Percentiles rank a stretch among this genome's conserved stretches.
Conservation (phyloP, 2,329 filamentous ascomycete species). For the Cladosporium sp. region DNA sequence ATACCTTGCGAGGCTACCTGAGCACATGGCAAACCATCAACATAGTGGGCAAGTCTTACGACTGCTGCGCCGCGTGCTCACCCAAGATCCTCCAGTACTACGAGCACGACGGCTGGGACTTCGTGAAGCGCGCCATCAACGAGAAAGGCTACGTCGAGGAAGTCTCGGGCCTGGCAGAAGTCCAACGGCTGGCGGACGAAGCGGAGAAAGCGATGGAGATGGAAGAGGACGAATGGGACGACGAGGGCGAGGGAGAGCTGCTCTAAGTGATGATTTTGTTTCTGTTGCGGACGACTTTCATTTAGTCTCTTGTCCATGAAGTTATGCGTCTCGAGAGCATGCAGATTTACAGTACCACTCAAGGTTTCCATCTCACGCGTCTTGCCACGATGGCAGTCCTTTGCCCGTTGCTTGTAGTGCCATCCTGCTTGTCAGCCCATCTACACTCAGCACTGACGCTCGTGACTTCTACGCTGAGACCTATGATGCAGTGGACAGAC, state of each 20-base stretch:
- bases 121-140: slow-evolving; percentile 71
- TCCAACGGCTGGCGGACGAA: slow-evolving; percentile 54
- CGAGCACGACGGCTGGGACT: slow-evolving; percentile 68
- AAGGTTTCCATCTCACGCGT: background rate
- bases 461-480: background rate
- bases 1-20: slow-evolving; percentile 77
- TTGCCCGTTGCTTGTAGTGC: background rate
- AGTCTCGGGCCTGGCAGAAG: slow-evolving; percentile 70
- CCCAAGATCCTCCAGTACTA: slow-evolving; percentile 69
- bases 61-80: slow-evolving; percentile 80
- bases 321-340: background rate
- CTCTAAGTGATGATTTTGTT: background rate
- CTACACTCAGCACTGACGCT: background rate
- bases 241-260: slow-evolving; percentile 52
- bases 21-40: slow-evolving; percentile 72
- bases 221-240: slow-evolving; percentile 57
- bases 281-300: background rate
- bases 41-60: slow-evolving; percentile 73
- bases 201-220: slow-evolving; percentile 58
- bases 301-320: background rate
- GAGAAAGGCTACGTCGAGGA: slow-evolving; percentile 79
- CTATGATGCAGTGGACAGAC: background rate
- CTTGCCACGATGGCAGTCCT: background rate
- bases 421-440: background rate
- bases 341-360: background rate